These are phyloP conservation scores for Pulveroboletus ravenelii DNA, from an alignment of 768 basidiomycete species.

Conservation along the genomic window DNA sequence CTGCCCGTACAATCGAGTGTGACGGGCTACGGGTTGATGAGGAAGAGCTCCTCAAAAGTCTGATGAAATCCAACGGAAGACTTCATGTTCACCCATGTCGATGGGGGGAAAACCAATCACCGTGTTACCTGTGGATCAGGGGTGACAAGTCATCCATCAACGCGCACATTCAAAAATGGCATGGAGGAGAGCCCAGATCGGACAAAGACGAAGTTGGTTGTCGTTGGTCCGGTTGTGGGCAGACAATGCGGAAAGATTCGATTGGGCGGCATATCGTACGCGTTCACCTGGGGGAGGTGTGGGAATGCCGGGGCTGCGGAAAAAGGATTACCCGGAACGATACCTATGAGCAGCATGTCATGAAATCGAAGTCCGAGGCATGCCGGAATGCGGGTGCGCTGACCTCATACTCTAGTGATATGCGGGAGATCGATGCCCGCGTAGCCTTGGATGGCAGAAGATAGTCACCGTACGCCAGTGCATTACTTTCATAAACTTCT, in stretches of 20 bases:
- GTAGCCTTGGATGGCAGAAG: constrained; percentile 6
- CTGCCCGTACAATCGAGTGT: constrained; percentile 3
- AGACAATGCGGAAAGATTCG: constrained; percentile 23
- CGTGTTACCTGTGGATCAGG: constrained; percentile 16
- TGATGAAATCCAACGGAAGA: not conserved
- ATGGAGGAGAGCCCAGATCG: constrained; percentile 4
- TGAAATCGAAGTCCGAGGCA: not conserved
- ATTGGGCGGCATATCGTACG: constrained; percentile 14
- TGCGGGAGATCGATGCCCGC: not conserved
- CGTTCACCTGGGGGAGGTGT: constrained; percentile 16
- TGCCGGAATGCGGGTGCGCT: constrained; percentile 8
- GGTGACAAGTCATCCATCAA: constrained; percentile 14
- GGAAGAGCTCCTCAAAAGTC: constrained; percentile 5
- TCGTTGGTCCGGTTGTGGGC: constrained; percentile 12
- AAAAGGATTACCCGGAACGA: constrained; percentile 11
- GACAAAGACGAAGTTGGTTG: constrained; percentile 10
- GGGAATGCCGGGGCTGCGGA: constrained; percentile 16
- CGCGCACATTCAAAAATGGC: constrained; percentile 17
- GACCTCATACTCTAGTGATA: constrained; percentile 6
- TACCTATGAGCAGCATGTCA: constrained; percentile 3
- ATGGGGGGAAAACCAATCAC: constrained; percentile 6
- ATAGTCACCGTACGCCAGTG: not conserved
- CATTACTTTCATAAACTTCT: not conserved
- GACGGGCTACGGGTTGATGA: constrained; percentile 9
- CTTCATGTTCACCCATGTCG: constrained; percentile 8